These are phyloP conservation scores for Copromyces sp. DNA, from an alignment of 495 filamentous ascomycete genomes.

Conservation along the genomic window DNA sequence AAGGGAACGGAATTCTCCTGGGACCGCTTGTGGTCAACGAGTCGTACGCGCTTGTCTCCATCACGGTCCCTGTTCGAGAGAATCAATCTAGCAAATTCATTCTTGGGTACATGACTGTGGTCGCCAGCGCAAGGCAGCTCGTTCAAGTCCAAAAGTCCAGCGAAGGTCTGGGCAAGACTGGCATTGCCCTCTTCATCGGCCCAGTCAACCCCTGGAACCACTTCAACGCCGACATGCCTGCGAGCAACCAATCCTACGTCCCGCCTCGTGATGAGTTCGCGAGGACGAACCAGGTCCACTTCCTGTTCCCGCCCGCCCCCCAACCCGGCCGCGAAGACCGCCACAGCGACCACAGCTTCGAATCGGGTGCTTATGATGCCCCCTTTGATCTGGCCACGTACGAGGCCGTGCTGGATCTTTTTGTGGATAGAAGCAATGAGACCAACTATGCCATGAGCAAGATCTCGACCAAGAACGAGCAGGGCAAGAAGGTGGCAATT, in stretches of 20 bases:
- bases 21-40: constrained; percentile 60
- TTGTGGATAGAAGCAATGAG: constrained; percentile 31
- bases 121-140: constrained; percentile 53
- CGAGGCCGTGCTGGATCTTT: constrained; percentile 45
- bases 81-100: constrained; percentile 46
- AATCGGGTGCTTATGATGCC: constrained; percentile 26
- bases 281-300: constrained; percentile 27
- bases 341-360: constrained; percentile 37
- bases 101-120: constrained; percentile 65
- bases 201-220: constrained; percentile 53
- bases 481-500: constrained; percentile 52
- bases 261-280: constrained; percentile 26
- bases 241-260: constrained; percentile 23
- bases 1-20: constrained; percentile 45
- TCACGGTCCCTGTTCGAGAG: constrained; percentile 65
- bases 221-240: constrained; percentile 36
- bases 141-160: constrained; percentile 45
- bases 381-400: constrained; percentile 51
- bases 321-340: constrained; percentile 28
- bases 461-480: constrained; percentile 61
- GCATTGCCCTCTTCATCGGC: constrained; percentile 56
- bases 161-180: constrained; percentile 59
- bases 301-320: constrained; percentile 35
- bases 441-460: constrained; percentile 53
- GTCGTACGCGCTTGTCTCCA: constrained; percentile 64